phyloP scores from a whole-genome alignment of 495 filamentous ascomycete genomes.

The Chaetomium fimeti region DNA sequence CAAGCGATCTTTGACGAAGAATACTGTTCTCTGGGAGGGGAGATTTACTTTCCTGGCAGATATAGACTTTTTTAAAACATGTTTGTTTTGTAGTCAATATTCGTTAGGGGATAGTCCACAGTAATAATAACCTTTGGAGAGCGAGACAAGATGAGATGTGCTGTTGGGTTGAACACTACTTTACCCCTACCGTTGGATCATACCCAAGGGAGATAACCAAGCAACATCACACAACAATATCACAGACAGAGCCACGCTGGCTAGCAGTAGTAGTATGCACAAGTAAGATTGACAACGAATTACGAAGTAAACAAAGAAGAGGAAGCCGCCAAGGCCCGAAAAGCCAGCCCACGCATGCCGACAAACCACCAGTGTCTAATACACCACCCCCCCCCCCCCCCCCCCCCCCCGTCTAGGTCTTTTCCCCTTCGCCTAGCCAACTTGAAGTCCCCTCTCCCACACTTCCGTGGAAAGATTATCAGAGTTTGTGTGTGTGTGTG shows the following conservation, averaged over 20 bases:
- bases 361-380: neutral
- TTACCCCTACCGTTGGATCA: no score
- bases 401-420: neutral
- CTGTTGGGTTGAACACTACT: no score
- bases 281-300: slow-evolving; percentile 2
- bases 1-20: no score
- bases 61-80: no score
- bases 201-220: neutral
- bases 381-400: neutral
- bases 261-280: neutral
- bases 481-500: no score
- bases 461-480: neutral
- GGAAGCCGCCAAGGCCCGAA: neutral
- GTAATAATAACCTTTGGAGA: no score
- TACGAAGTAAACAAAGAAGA: neutral
- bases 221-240: neutral
- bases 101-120: no score
- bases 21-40: no score
- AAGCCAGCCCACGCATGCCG: neutral
- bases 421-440: neutral
- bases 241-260: neutral
- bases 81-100: no score
- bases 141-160: no score
- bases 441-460: neutral
- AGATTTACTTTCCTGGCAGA: no score